Conservation (phyloP, 1,139 yeast genomes). For the Magnusiomyces clavatus region DNA sequence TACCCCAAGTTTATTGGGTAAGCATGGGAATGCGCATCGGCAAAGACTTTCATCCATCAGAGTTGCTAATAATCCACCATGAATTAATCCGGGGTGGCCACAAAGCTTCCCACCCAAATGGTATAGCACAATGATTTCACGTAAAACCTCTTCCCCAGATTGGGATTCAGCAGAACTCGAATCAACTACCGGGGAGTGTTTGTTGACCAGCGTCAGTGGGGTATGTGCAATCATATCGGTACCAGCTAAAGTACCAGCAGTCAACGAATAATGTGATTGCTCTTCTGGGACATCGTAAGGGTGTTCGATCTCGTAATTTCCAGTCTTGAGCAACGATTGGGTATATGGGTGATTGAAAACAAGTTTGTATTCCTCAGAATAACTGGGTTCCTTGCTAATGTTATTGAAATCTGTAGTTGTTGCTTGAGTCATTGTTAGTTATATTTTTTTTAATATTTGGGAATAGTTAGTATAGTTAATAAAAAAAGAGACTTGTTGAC, state of each 20-base stretch:
- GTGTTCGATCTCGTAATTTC: slow-evolving; percentile 19
- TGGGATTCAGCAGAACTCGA: slow-evolving; percentile 10
- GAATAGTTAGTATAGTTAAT: no score
- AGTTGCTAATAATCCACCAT: slow-evolving; percentile 81
- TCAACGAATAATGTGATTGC: slow-evolving; percentile 23
- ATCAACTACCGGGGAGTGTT: slow-evolving; percentile 14
- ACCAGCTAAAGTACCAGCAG: slow-evolving; percentile 31
- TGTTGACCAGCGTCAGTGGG: slow-evolving; percentile 27
- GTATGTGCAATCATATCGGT: slow-evolving; percentile 26
- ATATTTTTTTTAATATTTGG: no score
- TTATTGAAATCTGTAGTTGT: no score
- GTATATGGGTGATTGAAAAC: slow-evolving; percentile 22
- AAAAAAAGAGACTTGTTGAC: no score
- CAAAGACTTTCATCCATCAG: slow-evolving; percentile 82
- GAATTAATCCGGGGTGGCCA: slow-evolving; percentile 68
- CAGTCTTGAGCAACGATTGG: slow-evolving; percentile 18
- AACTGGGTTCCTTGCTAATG: slow-evolving; percentile 3
- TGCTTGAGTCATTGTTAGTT: no score
- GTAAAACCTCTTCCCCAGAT: slow-evolving; percentile 10
- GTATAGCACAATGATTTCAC: slow-evolving; percentile 38
- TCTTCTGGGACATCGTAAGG: slow-evolving; percentile 24
- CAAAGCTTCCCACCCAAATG: slow-evolving; percentile 62
- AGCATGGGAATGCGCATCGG: slow-evolving; percentile 71
- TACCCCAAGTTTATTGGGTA: slow-evolving; percentile 87
- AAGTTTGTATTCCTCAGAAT: slow-evolving; percentile 17